Evolutionary conservation across 305 asterid species (phyloP).

Genomic region (Solanum hybrid): DNA sequence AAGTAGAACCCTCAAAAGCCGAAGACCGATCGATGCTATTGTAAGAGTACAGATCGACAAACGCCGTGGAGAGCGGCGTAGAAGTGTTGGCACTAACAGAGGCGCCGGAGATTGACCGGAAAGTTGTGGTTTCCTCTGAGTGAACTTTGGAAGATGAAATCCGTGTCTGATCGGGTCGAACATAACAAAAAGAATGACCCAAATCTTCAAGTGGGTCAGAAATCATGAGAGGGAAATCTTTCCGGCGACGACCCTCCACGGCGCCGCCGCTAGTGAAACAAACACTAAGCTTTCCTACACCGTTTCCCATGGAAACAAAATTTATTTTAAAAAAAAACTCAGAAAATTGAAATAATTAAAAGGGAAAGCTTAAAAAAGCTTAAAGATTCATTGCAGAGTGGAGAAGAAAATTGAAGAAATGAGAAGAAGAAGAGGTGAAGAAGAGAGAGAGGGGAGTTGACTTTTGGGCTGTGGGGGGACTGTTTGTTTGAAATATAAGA

Average conservation of each 20-base stretch:
- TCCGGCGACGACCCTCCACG: conserved; percentile 37
- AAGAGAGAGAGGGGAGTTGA: conserved; percentile 43
- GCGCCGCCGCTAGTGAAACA: conserved; percentile 69
- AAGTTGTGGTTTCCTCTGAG: conserved; percentile 50
- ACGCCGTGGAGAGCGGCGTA: conserved; percentile 81
- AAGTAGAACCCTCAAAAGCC: conserved; percentile 80
- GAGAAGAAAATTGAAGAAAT: neutral
- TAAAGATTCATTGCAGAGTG: conserved; percentile 6
- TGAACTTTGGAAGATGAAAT: conserved; percentile 55
- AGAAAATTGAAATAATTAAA: neutral
- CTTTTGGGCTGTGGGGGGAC: conserved; percentile 18
- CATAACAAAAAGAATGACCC: conserved; percentile 91
- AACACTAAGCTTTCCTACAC: conserved; percentile 68
- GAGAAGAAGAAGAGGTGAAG: conserved; percentile 11
- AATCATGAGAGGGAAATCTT: conserved; percentile 31
- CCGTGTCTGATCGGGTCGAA: conserved; percentile 54
- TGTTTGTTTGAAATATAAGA: conserved; percentile 30
- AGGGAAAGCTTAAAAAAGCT: neutral
- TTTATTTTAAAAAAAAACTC: neutral
- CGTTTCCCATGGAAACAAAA: conserved; percentile 63
- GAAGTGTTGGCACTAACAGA: conserved; percentile 92
- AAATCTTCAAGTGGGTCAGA: conserved; percentile 84
- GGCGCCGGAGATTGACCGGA: conserved; percentile 74
- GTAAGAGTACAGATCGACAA: conserved; percentile 47
- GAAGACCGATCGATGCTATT: conserved; percentile 57